A percentile compares a stretch with the other conserved stretches of the same genome.
Conservation (phyloP, 164 flowering plant species). For the Tetrastigma voinierianum region DNA sequence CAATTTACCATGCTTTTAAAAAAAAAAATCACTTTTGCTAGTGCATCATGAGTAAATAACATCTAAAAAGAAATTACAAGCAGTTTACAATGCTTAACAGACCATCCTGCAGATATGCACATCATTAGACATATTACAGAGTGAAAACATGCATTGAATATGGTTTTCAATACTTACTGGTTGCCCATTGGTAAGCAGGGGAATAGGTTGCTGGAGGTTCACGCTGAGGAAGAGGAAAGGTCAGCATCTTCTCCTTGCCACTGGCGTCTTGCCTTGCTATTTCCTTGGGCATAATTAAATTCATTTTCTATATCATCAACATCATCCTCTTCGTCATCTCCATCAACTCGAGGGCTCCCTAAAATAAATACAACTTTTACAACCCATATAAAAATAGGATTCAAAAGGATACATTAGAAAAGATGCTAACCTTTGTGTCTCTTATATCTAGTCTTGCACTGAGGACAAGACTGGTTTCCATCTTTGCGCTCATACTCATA, state of each 20-base stretch:
- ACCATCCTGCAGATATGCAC: too few species aligned
- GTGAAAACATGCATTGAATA: background rate
- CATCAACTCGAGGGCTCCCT: constrained; percentile 97
- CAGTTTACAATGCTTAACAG: too few species aligned
- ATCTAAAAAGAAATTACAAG: too few species aligned
- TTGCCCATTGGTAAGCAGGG: constrained; percentile 86
- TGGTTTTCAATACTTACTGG: constrained; percentile 39
- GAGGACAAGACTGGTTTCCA: constrained; percentile 90
- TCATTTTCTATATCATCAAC: constrained; percentile 94
- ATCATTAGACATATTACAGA: too few species aligned
- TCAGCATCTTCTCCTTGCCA: constrained; percentile 85
- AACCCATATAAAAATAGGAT: background rate
- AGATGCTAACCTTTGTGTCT: constrained; percentile 76
- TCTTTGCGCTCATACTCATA: constrained; percentile 97
- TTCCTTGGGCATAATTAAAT: constrained; percentile 61
- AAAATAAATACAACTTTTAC: constrained; percentile 16
- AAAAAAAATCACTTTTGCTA: background rate
- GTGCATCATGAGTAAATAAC: background rate
- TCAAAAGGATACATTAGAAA: background rate
- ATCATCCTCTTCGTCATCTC: constrained; percentile 98
- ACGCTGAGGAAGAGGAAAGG: constrained; percentile 77
- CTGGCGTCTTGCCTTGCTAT: constrained; percentile 47
- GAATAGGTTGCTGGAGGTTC: constrained; percentile 82
- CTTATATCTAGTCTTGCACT: constrained; percentile 94
- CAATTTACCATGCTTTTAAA: background rate